These are phyloP conservation scores for Mycena polygramma DNA, from an alignment of 768 basidiomycete genomes.

Conservation along the genomic window DNA sequence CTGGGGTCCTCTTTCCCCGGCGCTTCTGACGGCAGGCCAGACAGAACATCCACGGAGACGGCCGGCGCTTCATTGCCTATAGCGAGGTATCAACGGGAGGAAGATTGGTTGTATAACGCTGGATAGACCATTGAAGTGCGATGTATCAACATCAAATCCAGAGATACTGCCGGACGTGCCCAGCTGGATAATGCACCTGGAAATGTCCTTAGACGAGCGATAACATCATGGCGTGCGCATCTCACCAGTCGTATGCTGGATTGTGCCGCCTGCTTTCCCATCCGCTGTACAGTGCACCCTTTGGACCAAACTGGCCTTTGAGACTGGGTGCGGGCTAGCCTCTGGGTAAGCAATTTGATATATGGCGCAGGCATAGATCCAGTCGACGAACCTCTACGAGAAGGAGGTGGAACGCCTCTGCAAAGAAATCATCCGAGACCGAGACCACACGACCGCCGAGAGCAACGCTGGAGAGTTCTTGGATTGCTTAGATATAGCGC, in stretches of 20 bases:
- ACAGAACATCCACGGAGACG: conserved; percentile 78
- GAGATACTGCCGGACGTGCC: conserved; percentile 80
- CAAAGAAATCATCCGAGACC: conserved; percentile 98
- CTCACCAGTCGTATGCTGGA: conserved; percentile 87
- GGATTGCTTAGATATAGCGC: neutral
- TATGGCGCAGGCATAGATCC: conserved; percentile 9
- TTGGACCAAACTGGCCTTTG: conserved; percentile 97
- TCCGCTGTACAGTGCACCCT: conserved; percentile 93
- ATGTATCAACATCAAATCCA: conserved; percentile 95
- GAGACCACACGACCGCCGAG: conserved; percentile 82
- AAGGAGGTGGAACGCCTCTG: conserved; percentile 85
- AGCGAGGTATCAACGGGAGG: conserved; percentile 4
- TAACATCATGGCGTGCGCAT: neutral
- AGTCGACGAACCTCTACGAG: conserved; percentile 69
- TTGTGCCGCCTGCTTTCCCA: conserved; percentile 97
- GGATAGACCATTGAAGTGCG: conserved; percentile 87
- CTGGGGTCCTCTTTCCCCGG: conserved; percentile 63
- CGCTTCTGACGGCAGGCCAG: conserved; percentile 55
- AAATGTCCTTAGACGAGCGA: conserved; percentile 1
- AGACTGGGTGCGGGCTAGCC: conserved; percentile 84
- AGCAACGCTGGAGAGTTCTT: conserved; percentile 91
- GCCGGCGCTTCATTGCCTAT: conserved; percentile 89
- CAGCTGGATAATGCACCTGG: conserved; percentile 91
- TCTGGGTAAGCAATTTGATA: conserved; percentile 12
- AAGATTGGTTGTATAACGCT: conserved; percentile 21